Base-by-base conservation (phyloP, 2,329 filamentous ascomycete species). In the Penicillium sp. region DNA sequence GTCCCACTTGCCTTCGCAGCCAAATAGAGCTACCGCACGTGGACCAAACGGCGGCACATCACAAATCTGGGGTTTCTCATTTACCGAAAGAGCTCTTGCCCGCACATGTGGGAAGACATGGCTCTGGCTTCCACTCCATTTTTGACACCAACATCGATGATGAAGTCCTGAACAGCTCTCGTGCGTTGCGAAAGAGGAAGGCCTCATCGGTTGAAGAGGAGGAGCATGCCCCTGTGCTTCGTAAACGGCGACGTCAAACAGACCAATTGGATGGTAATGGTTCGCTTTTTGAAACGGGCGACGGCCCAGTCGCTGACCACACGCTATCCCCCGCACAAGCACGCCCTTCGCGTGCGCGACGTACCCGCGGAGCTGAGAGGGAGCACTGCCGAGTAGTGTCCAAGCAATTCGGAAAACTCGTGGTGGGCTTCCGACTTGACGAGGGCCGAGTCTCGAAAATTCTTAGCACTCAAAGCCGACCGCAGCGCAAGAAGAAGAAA, bases 141-240 rank as follows among this genome's bases (percentile, higher is more conserved):
- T 88, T 88, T 62, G 84, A 84, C 49, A 80, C 80, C 39, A 68
- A 84, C 25, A 71, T 84, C 37, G 77, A 84, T 36, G 82, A 84
- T 45, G 83, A 87, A 54, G 74, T 82, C 6, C 72, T 83, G 68
- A 84, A 90, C 61, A 84, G 82, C 30, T 81, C 85, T 6, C 81
- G 87, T 36, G 77, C 84, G 20, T 68, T 94, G 42, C 77, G 89
- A 43, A 94, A 94, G 66, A 79, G 89, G 37, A 94, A 90, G 62
- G 82, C 85, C 12, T 87, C 85, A 1, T 83, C 84, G 2, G 71
- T 76, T 9, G 76, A 79, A 40, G 71, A 54, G 10, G 80, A 82
- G 32, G 70, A 65, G 34, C 56, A 61, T 33, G 49, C 51, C 2
- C 59, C 60, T 14, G 52, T 61, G 15, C 67, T 47, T 71, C 85